These are phyloP conservation scores for Sugiyamaella xylanicola DNA, from an alignment of 1,139 yeast species.

Conservation along the genomic window DNA sequence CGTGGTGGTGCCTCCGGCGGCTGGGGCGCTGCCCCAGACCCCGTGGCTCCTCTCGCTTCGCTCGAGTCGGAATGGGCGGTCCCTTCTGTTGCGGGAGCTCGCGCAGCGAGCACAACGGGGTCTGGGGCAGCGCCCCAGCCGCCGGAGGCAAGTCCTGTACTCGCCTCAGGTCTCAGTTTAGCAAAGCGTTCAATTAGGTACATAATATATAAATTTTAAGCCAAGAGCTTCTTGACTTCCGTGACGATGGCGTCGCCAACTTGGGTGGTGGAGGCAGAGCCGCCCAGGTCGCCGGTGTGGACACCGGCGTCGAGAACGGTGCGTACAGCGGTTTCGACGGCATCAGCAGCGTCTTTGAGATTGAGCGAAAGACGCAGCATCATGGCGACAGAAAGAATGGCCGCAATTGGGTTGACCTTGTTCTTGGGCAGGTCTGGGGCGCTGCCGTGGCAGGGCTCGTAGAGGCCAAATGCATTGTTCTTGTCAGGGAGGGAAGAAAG, in stretches of 20 bases:
- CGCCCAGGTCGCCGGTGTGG: slow-evolving; percentile 90
- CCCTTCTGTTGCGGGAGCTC: not conserved
- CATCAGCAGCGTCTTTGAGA: slow-evolving; percentile 79
- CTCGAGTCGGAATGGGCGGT: too few species aligned
- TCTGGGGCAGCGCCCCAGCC: slow-evolving; percentile 14
- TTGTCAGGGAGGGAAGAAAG: slow-evolving; percentile 93
- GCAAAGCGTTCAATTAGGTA: too few species aligned
- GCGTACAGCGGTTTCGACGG: slow-evolving; percentile 85
- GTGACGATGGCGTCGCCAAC: slow-evolving; percentile 91
- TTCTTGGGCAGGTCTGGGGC: slow-evolving; percentile 91
- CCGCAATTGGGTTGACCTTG: slow-evolving; percentile 93
- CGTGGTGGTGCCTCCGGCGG: not conserved
- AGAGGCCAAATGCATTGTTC: slow-evolving; percentile 89
- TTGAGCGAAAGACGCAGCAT: slow-evolving; percentile 91
- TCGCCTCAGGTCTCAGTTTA: too few species aligned
- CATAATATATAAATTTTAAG: slow-evolving; percentile 13
- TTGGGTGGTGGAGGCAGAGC: slow-evolving; percentile 74
- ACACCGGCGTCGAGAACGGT: slow-evolving; percentile 78
- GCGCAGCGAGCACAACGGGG: slow-evolving; percentile 2
- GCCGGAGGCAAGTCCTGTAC: slow-evolving; percentile 15
- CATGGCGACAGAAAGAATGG: slow-evolving; percentile 86
- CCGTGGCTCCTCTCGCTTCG: not conserved
- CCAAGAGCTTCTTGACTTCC: slow-evolving; percentile 63
- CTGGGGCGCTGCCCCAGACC: slow-evolving; percentile 2
- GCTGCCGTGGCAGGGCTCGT: slow-evolving; percentile 98